These are phyloP conservation scores for Polygonum maritimum DNA, from an alignment of 148 eudicot genomes.

Conservation along the genomic window DNA sequence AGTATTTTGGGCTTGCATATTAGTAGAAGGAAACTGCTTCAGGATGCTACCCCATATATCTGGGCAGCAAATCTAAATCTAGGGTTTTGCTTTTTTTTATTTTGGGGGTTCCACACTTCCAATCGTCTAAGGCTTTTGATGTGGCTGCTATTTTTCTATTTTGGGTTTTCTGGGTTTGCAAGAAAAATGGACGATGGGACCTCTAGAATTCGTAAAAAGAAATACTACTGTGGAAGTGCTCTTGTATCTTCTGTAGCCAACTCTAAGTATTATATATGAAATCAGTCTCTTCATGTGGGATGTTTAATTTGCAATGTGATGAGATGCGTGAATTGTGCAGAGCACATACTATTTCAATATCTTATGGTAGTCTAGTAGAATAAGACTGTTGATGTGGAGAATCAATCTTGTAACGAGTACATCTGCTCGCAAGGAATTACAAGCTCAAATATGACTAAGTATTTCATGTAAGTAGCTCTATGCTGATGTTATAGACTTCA, in stretches of 20 bases:
- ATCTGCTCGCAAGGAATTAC: no score
- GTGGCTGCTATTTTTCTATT: background rate
- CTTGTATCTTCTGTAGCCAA: conserved; percentile 8
- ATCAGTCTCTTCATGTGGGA: background rate
- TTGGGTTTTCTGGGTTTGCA: background rate
- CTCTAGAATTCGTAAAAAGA: background rate
- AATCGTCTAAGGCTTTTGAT: background rate
- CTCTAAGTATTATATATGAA: background rate
- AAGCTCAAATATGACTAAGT: no score
- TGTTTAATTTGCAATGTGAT: background rate
- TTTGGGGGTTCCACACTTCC: background rate
- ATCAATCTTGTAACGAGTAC: no score
- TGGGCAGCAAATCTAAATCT: conserved; percentile 2
- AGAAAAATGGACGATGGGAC: conserved; percentile 5
- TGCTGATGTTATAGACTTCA: no score
- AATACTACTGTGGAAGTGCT: background rate
- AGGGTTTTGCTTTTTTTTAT: background rate
- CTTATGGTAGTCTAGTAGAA: no score
- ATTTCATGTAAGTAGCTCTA: no score
- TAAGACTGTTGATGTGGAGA: no score
- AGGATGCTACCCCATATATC: conserved; percentile 4
- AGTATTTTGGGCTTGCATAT: conserved; percentile 2
- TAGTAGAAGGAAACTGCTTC: conserved; percentile 1
- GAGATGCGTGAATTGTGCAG: no score
- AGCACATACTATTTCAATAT: no score